Percentiles rank a stretch among this genome's conserved stretches.
Conservation (phyloP, 768 basidiomycete genomes). For the Termitomyces sp. region DNA sequence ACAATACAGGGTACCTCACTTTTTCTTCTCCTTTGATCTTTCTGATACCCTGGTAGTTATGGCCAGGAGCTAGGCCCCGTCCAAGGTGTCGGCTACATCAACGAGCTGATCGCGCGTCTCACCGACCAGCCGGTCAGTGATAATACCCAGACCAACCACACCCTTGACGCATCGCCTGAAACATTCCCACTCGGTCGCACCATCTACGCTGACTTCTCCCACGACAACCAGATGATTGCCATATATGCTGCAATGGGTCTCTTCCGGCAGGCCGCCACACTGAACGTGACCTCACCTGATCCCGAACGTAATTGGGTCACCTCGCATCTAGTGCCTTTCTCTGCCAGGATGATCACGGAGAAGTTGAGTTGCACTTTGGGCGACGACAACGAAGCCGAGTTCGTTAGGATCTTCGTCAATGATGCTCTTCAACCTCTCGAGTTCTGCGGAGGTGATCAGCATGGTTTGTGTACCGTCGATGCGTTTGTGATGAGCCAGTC, state of each 20-base stretch:
- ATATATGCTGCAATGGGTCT: slow-evolving; percentile 63
- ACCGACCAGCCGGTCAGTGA: slow-evolving; percentile 58
- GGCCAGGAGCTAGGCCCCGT: slow-evolving; percentile 66
- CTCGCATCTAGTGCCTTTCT: slow-evolving; percentile 67
- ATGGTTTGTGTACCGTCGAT: slow-evolving; percentile 59
- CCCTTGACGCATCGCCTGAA: slow-evolving; percentile 51
- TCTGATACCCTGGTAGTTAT: slow-evolving; percentile 35
- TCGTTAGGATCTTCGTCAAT: slow-evolving; percentile 74
- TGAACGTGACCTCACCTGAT: slow-evolving; percentile 28
- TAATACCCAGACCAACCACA: slow-evolving; percentile 70
- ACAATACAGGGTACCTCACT: slow-evolving; percentile 57
- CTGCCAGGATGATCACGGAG: slow-evolving; percentile 70
- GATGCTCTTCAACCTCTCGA: slow-evolving; percentile 59
- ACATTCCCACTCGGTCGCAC: slow-evolving; percentile 70
- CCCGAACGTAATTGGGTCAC: slow-evolving; percentile 44
- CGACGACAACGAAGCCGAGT: slow-evolving; percentile 22
- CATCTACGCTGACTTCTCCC: slow-evolving; percentile 77
- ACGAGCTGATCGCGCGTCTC: slow-evolving; percentile 83
- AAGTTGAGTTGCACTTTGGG: slow-evolving; percentile 40
- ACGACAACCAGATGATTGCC: slow-evolving; percentile 82
- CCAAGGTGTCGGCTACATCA: slow-evolving; percentile 83
- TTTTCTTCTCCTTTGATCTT: background rate
- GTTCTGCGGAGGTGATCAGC: slow-evolving; percentile 47
- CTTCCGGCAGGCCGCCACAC: slow-evolving; percentile 30
- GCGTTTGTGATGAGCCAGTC: slow-evolving; percentile 66